A percentile compares a stretch with the other conserved stretches of the same genome.
These are phyloP conservation scores for Kurtzmaniella fragi DNA, from an alignment of 805 yeast species.

Conservation along the genomic window DNA sequence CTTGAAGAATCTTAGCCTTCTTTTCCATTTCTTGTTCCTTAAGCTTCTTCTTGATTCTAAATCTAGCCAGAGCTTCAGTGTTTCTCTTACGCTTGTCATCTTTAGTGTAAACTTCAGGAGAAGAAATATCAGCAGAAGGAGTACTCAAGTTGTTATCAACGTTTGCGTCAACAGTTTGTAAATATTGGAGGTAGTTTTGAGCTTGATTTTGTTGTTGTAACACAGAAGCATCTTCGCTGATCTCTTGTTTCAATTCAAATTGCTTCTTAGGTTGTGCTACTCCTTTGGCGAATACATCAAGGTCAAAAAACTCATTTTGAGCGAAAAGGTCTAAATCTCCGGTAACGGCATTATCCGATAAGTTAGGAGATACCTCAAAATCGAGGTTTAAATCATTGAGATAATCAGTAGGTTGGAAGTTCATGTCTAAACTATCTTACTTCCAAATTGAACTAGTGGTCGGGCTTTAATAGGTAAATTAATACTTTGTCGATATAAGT, in stretches of 20 bases:
- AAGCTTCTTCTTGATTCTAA: conserved; percentile 85
- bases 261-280: conserved; percentile 8
- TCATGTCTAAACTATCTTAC: conserved; percentile 18
- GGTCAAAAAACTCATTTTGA: conserved; percentile 35
- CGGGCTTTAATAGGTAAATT: no score
- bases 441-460: no score
- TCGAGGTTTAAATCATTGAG: conserved; percentile 36
- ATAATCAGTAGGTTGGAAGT: conserved; percentile 38
- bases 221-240: no score
- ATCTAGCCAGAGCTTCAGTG: conserved; percentile 93
- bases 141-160: not conserved
- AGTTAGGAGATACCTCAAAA: conserved; percentile 20
- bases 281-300: conserved; percentile 26
- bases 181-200: conserved; percentile 1
- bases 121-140: not conserved
- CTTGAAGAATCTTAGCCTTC: conserved; percentile 66
- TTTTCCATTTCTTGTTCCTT: conserved; percentile 90
- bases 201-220: conserved; percentile 3
- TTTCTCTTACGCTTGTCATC: conserved; percentile 79
- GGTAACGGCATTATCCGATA: conserved; percentile 8
- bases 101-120: conserved; percentile 26
- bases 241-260: conserved; percentile 4
- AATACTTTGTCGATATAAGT: no score
- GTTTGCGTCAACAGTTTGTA: conserved; percentile 1
- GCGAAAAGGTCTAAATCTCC: conserved; percentile 36